Evolutionary conservation across 176 grass and related monocot genomes (phyloP), one percentile per base, ranked within the genome.

Genomic region (Oryza glaberrima): DNA sequence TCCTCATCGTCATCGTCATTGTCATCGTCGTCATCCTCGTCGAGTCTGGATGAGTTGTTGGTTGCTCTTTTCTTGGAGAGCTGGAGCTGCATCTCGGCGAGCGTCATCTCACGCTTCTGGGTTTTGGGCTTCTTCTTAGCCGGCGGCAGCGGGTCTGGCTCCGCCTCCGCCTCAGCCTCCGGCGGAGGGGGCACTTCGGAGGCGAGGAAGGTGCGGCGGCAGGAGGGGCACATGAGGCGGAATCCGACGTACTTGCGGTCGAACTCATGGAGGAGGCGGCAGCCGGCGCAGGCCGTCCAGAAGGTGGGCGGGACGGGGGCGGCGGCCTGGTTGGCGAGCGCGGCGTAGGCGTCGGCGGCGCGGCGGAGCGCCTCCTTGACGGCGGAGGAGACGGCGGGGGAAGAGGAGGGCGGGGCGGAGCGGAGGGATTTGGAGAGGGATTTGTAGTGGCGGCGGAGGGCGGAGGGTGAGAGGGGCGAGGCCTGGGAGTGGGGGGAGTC

Each of bases 241-340:
- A 87, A 95, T 0, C 93, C 93, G 9, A 98, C 72, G 82, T 98
- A 98, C 80, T 70, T 88, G 32, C 92, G 89, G 76, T 95, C 86
- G 81, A 95, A 98, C 77, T 95, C 91, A 72, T 98, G 95, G 77
- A 98, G 87, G 35, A 95, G 87, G 82, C 93, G 86, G 82, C 95
- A 98, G 22, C 89, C 86, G 46, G 87, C 83, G 80, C 93, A 98
- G 44, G 95, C 89, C 19, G 95, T 98, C 95, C 93, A 95, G 88
- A 98, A 95, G 26, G 93, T 98, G 17, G 49, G 63, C 68, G 52
- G 52, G 7, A 40, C 63, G 32, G 64, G 71, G 56, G 3, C n/a
- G 67, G 76, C 79, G 19, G 83, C 82, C 72, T 65, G 44, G 67
- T 85, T 81, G 14, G 89, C 83, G 72, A 98, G 87, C 82, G 94